Percentiles rank a stretch among this genome's conserved stretches.
phyloP scores from a whole-genome alignment of 305 asterid genomes.

The Withania somnifera region DNA sequence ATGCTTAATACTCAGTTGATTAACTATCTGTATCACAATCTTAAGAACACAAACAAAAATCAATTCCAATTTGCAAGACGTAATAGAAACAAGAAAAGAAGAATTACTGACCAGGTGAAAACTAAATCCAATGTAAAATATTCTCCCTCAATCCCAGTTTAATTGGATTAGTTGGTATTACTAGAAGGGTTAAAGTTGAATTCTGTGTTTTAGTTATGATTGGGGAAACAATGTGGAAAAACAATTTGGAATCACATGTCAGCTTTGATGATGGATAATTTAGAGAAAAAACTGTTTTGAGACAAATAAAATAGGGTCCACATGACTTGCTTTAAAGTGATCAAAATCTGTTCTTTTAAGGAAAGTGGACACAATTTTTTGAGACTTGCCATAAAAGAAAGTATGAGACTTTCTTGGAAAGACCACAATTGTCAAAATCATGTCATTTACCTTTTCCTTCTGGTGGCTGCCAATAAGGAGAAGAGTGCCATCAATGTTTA shows the following conservation, averaged over 20 bases:
- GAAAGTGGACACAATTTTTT: neutral
- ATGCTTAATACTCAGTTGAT: neutral
- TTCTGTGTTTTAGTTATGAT: neutral
- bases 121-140: neutral
- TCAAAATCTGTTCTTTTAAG: neutral
- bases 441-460: conserved; percentile 58
- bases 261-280: neutral
- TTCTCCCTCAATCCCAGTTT: neutral
- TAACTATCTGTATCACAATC: conserved; percentile 1
- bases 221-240: neutral
- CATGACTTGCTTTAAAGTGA: neutral
- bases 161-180: neutral
- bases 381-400: neutral
- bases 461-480: conserved; percentile 84
- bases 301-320: neutral
- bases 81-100: neutral
- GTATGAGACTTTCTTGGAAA: neutral
- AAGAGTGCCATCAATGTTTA: conserved; percentile 61
- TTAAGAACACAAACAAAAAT: neutral
- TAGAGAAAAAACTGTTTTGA: neutral
- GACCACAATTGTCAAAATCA: too few species aligned
- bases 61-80: neutral
- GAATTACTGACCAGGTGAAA: neutral
- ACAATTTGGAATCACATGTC: neutral
- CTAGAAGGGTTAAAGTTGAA: neutral